Evolutionary conservation across 2,329 filamentous ascomycete genomes (phyloP).

Genomic region (Verticillium dahliae): DNA sequence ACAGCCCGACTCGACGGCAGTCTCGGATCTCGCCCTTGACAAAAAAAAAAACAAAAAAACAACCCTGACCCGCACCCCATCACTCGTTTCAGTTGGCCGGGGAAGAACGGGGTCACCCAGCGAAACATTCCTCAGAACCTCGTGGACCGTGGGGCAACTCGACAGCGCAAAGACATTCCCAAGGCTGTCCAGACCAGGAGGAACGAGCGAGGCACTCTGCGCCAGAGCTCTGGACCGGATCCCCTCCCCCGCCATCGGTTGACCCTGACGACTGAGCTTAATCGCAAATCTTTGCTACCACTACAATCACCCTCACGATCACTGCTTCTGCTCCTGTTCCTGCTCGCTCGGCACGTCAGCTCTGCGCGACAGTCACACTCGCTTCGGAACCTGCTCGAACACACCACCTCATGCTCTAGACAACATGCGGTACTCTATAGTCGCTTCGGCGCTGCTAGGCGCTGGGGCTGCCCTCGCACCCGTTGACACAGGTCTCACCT

Average conservation of each 20-base stretch:
- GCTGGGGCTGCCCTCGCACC: conserved; percentile 28
- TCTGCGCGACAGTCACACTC: neutral
- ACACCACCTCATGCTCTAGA: neutral
- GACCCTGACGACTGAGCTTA: neutral
- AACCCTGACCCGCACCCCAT: neutral
- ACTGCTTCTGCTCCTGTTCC: neutral
- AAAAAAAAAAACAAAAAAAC: neutral
- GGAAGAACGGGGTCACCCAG: neutral
- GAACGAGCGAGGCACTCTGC: neutral
- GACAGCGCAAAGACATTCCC: neutral
- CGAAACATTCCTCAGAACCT: neutral
- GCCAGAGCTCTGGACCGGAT: neutral
- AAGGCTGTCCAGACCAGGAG: neutral
- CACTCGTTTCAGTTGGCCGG: neutral
- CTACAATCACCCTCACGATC: no score
- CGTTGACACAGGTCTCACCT: conserved; percentile 20
- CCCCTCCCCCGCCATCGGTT: neutral
- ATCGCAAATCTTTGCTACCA: neutral
- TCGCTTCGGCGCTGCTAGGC: neutral
- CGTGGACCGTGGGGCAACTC: neutral
- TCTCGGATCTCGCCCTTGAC: neutral
- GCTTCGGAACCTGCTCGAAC: neutral
- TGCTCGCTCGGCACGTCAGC: neutral
- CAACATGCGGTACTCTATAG: neutral
- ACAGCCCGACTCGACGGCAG: no score